Conservation (phyloP, 1,284 basidiomycete genomes). For the Moesziomyces sp. region DNA sequence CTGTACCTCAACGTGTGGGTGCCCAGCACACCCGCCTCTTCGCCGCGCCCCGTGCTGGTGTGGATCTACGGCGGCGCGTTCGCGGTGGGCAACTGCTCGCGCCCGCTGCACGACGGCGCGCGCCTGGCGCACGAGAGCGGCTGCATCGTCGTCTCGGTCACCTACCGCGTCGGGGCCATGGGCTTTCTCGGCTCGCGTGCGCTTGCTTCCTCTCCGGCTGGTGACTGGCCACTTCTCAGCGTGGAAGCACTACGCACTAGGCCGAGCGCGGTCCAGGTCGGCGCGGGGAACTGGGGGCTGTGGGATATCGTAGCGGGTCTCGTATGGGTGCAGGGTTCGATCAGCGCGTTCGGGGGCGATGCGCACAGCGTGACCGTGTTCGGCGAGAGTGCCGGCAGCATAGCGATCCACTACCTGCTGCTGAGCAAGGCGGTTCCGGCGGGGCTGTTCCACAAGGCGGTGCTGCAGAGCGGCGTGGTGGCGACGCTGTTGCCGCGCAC, state of each 20-base stretch:
- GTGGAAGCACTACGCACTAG: constrained; percentile 12
- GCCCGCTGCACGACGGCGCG: constrained; percentile 31
- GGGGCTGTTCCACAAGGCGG: constrained; percentile 43
- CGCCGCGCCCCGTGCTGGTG: constrained; percentile 72
- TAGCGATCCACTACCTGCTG: constrained; percentile 47
- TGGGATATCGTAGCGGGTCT: constrained; percentile 74
- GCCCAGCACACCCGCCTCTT: constrained; percentile 4
- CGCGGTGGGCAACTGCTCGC: constrained; percentile 48
- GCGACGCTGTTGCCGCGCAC: constrained; percentile 42
- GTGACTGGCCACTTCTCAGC: constrained; percentile 32
- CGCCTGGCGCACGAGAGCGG: constrained; percentile 40
- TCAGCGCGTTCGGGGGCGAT: constrained; percentile 76
- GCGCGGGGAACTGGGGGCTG: constrained; percentile 73
- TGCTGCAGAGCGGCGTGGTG: constrained; percentile 43
- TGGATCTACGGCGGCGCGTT: constrained; percentile 72
- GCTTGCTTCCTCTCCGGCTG: constrained; percentile 61
- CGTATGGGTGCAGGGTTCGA: constrained; percentile 74
- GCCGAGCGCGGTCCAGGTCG: constrained; percentile 6
- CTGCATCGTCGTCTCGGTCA: constrained; percentile 70
- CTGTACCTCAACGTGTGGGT: constrained; percentile 70
- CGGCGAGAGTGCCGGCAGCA: constrained; percentile 59
- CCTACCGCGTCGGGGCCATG: constrained; percentile 71
- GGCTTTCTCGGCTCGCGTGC: constrained; percentile 71
- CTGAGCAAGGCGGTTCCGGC: constrained; percentile 21
- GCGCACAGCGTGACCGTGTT: constrained; percentile 70